Evolutionary conservation across 495 filamentous ascomycete genomes (phyloP), one percentile per base, ranked within the genome.

Genomic region (Hypoxylon lenormandii): DNA sequence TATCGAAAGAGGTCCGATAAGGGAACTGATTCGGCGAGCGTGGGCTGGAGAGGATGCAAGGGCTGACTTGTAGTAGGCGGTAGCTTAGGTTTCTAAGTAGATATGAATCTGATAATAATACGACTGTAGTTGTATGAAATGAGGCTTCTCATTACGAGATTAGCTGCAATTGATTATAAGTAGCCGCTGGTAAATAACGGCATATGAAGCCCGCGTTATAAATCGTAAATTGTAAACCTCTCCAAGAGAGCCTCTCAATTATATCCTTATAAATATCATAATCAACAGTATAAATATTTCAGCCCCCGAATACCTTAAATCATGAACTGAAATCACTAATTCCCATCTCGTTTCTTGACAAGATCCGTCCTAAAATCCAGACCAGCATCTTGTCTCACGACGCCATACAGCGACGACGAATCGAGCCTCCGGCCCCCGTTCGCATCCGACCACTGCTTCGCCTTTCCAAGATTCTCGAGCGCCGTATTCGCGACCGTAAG

Each of bases 31-130:
- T 55, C 80, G 88, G 51, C 77, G 88, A 48, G 87, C 88, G 11
- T 91, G 87, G 86, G 87, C 86, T 46, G 89, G 88, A n/a, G 88
- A 91, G 72, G 81, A 81, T 21, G 88, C 88, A 16, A 81, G 78
- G 52, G 83, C 82, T 15, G 82, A 90, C 74, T 62, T 89, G 72
- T 89, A 81, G 75, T 28, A 12, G 21, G 19, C 38, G 13, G 16
- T 10, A 21, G 15, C 16, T 45, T 6, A 1, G 3, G 13, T 4
- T 16, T 3, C 1, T 18, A 18, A 21, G 7, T 45, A 45, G 21
- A 42, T 42, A 42, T 42, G 15, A n/a, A n/a, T 42, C 30, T 11
- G 10, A 8, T 1, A 33, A 33, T 33, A 26, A 2, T 26, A 26
- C 2, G 2, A 26, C 23, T 26, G 5, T 26, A 26, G 23, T 2